These are phyloP conservation scores for Parmales sp. DNA, from an alignment of 108 stramenopile genomes.

Conservation along the genomic window DNA sequence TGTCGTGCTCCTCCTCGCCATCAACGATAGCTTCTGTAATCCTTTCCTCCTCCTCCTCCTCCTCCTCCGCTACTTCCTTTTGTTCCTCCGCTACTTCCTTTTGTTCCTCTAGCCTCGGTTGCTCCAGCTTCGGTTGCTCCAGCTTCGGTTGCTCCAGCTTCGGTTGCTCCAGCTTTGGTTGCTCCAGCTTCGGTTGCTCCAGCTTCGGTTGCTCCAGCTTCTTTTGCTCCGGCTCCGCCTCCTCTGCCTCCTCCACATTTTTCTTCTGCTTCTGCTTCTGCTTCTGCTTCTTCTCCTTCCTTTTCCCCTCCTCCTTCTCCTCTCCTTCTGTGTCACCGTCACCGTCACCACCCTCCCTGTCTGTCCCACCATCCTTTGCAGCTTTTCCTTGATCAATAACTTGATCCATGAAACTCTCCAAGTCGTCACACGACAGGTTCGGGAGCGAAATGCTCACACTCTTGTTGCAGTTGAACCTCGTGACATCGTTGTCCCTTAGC, in stretches of 20 bases:
- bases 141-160: not conserved
- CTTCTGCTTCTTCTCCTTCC: slow-evolving; percentile 1
- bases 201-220: not conserved
- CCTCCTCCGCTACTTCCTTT: not conserved
- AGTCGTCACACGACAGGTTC: slow-evolving; percentile 58
- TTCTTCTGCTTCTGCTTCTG: not conserved
- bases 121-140: not conserved
- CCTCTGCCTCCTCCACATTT: too few species aligned
- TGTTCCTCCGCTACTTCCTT: not conserved
- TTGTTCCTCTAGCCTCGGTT: not conserved
- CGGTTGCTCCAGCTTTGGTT: not conserved
- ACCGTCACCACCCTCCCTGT: not conserved
- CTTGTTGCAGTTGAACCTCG: slow-evolving; percentile 61
- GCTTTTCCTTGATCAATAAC: slow-evolving; percentile 43
- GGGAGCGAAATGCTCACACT: slow-evolving; percentile 55
- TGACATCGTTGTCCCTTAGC: slow-evolving; percentile 49
- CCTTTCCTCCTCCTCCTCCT: too few species aligned
- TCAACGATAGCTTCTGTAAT: not conserved
- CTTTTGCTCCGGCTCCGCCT: not conserved
- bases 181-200: not conserved
- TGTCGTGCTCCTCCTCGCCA: not conserved
- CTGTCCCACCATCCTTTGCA: slow-evolving; percentile 23
- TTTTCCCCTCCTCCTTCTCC: not conserved
- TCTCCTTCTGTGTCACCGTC: slow-evolving; percentile 18
- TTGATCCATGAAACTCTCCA: slow-evolving; percentile 60